A percentile compares a stretch with the other conserved stretches of the same genome.
These are phyloP conservation scores for Spatholobus suberectus DNA, from an alignment of 306 rosid species.

Conservation along the genomic window DNA sequence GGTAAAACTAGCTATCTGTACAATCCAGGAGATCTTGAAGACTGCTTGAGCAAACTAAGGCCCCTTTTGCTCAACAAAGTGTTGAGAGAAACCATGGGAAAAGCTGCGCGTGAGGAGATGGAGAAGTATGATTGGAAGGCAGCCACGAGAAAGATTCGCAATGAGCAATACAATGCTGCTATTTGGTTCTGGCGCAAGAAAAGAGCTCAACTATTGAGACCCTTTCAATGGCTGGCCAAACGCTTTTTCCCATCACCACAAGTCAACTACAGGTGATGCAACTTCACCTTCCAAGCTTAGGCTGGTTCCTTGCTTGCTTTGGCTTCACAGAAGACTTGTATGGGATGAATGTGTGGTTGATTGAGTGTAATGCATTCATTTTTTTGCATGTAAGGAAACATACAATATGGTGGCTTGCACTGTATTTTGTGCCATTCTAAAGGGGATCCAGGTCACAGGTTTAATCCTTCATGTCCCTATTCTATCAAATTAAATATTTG, in stretches of 20 bases:
- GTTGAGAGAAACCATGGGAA: constrained; percentile 79
- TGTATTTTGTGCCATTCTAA: constrained; percentile 31
- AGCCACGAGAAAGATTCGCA: constrained; percentile 78
- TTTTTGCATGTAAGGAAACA: constrained; percentile 52
- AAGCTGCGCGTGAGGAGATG: constrained; percentile 86
- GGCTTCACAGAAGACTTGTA: constrained; percentile 42
- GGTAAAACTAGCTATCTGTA: constrained; percentile 86
- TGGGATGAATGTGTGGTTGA: constrained; percentile 42
- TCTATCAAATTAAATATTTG: background rate
- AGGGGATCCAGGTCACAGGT: background rate
- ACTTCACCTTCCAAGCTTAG: constrained; percentile 26
- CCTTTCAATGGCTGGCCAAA: constrained; percentile 78
- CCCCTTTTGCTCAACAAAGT: constrained; percentile 70
- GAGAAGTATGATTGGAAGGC: constrained; percentile 96
- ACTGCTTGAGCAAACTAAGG: constrained; percentile 79
- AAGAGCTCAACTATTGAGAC: constrained; percentile 72
- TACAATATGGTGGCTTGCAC: constrained; percentile 32
- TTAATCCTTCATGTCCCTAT: background rate
- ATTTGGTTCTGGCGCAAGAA: constrained; percentile 99
- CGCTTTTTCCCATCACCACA: constrained; percentile 69
- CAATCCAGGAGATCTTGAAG: constrained; percentile 71
- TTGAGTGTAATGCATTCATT: constrained; percentile 48
- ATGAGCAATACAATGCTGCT: constrained; percentile 90
- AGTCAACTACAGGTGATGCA: constrained; percentile 60
- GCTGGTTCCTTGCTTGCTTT: constrained; percentile 36